Base-by-base conservation (phyloP, 306 rosid genomes). In the cucumber (Cucumis sativus) region DNA sequence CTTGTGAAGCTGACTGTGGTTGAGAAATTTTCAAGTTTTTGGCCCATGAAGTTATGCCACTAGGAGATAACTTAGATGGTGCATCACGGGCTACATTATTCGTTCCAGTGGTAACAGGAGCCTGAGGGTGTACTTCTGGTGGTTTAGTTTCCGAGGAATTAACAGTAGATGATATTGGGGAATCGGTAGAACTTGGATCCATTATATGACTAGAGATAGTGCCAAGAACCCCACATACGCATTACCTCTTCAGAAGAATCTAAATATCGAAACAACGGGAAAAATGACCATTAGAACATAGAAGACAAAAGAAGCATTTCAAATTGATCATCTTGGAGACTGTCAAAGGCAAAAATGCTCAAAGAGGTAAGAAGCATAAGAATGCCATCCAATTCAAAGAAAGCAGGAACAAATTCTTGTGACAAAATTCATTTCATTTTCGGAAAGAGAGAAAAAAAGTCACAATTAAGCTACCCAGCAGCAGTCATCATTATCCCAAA, bases 21-120 rank as follows among this genome's bases (percentile, higher is more conserved):
- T 88, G 96, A 52, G 96, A 82, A 82, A 92, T 81, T 85, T 86
- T 91, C 90, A 96, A 84, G 84, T 72, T 94, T 82, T 85, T 96
- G 61, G 97, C 93, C 98, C 99, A 92, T 71, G 98, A 88, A 39
- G 99, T 85, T 83, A 92, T 62, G 71, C 89, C 89, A 21, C 90
- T 70, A 68, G 97, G 47, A 85, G 90, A 86, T 63, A 54, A 77
- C 81, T 37, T 88, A 66, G 96, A 58, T 58, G 92, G 84, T 11
- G 33, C 83, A 80, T 79, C 92, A 14, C 12, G 83, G 7, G 87
- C 64, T 75, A 87, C 80, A 83, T 79, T 83, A 77, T 88, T 88
- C 61, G 78, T 79, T 65, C 77, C 88, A 21, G 90, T 79, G 52
- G 75, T 82, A n/a, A 69, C 67, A 75, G 88, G 54, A 76, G 85